Evolutionary conservation across 495 filamentous ascomycete species (phyloP), one percentile per base, ranked within the genome.

Genomic region (Peziza echinospora): DNA sequence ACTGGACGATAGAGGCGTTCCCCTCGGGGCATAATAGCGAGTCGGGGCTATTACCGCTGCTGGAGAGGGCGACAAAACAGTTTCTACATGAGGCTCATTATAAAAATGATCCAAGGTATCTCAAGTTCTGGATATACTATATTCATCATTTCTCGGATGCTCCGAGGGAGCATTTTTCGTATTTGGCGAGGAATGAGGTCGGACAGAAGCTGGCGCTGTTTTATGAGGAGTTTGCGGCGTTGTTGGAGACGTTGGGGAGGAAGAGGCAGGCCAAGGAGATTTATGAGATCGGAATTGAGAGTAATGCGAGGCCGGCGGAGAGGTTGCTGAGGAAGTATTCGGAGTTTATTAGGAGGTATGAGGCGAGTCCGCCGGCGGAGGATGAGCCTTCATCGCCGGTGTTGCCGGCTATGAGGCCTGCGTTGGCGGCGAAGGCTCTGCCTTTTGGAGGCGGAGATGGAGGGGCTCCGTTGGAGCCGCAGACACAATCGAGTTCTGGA

Each of bases 221-320:
- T 57, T 96, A 97, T 61, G 89, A 97, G 56, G 91, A 96, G 54
- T 96, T 91, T 64, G 85, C 89, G 0, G 79, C 73, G 0, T 92
- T 86, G 81, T 63, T 97, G 17, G 89, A 97, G 64, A 69, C 74
- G 43, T 78, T 76, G 9, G 84, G 79, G 16, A 70, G 85, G 43
- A 93, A 87, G 83, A 71, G 69, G 6, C 89, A 96, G 59, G 89
- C 91, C 6, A 83, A 91, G 47, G 91, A 97, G 60, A 78, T 97
- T 2, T 97, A 89, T 52, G 73, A 73, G 50, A 66, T 91, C 41
- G 89, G 91, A 1, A 73, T 96, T 40, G 81, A 96, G 54, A 73
- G 73, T 28, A 84, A 92, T 56, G 91, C 89, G 5, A 71, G 84
- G 45, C 89, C 89, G 4, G 67, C 68, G 1, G 80, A 87, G 57